Conservation (phyloP, 805 yeast genomes). For the Cyberlindnera suaveolens region DNA sequence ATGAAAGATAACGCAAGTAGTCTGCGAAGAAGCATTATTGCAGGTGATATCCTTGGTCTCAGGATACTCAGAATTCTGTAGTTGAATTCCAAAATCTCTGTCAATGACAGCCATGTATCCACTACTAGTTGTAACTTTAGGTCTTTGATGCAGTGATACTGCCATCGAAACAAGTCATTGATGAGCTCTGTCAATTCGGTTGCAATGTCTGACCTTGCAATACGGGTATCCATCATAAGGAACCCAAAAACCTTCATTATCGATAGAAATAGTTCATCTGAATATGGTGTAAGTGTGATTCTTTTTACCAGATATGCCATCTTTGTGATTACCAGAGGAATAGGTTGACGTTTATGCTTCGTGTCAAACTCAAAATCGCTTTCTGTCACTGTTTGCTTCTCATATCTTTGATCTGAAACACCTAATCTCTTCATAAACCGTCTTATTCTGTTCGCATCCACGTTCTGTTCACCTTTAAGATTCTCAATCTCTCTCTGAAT, state of each 20-base stretch:
- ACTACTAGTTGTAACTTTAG: not conserved
- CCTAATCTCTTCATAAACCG: conserved; percentile 1
- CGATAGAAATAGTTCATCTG: not conserved
- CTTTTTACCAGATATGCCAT: conserved; percentile 3
- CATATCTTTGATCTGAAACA: not conserved
- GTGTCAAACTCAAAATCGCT: conserved; percentile 1
- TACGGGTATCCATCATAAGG: conserved; percentile 10
- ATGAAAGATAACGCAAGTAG: conserved; percentile 2
- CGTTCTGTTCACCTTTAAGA: not conserved
- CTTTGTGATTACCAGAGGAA: conserved; percentile 2
- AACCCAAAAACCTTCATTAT: conserved; percentile 3
- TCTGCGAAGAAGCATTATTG: not conserved
- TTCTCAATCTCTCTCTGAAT: not conserved
- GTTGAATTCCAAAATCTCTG: conserved; percentile 1
- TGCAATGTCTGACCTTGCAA: not conserved
- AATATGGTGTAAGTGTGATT: not conserved
- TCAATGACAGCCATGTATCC: conserved; percentile 2
- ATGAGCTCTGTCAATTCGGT: not conserved
- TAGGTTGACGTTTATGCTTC: not conserved
- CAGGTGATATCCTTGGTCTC: not conserved
- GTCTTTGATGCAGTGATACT: not conserved
- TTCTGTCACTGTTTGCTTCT: not conserved
- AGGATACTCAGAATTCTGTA: conserved; percentile 4
- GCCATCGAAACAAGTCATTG: not conserved
- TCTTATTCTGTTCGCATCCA: not conserved